Evolutionary conservation across 2,329 filamentous ascomycete species (phyloP).

Genomic region (Alternaria gansuensis): DNA sequence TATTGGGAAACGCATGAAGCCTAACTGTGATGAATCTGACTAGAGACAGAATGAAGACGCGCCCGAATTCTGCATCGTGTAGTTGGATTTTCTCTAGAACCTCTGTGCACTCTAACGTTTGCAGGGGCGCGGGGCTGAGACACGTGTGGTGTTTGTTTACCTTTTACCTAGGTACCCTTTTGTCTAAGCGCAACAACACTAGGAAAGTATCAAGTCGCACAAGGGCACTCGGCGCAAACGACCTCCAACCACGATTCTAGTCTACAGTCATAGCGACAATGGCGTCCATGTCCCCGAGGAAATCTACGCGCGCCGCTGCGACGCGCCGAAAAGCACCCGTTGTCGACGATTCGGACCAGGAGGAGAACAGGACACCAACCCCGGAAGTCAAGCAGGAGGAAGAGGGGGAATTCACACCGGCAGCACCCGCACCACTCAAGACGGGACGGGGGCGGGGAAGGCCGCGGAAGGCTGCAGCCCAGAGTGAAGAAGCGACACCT

Average conservation of each 20-base stretch:
- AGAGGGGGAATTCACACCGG: slow-evolving; percentile 84
- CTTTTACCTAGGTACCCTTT: slow-evolving; percentile 8
- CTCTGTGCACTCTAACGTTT: neutral
- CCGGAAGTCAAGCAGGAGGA: slow-evolving; percentile 66
- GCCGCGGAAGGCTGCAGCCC: slow-evolving; percentile 54
- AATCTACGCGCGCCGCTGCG: slow-evolving; percentile 68
- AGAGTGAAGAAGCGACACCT: slow-evolving; percentile 56
- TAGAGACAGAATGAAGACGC: neutral
- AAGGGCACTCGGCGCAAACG: slow-evolving; percentile 17
- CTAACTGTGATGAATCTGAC: neutral
- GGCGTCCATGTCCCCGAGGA: slow-evolving; percentile 56
- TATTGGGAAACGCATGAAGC: neutral
- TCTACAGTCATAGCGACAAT: slow-evolving; percentile 42
- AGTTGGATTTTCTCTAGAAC: neutral
- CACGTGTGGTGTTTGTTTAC: slow-evolving; percentile 35
- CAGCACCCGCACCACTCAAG: slow-evolving; percentile 68
- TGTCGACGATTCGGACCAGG: slow-evolving; percentile 77
- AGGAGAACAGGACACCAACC: slow-evolving; percentile 71
- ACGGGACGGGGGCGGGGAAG: slow-evolving; percentile 65
- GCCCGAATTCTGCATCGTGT: neutral
- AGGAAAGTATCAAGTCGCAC: slow-evolving; percentile 19
- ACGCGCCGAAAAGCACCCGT: slow-evolving; percentile 73
- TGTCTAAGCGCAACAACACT: slow-evolving; percentile 27
- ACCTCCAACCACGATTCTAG: slow-evolving; percentile 21
- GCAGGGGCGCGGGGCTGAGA: slow-evolving; percentile 25